Evolutionary conservation across 164 flowering plant genomes (phyloP), one percentile per base, ranked within the genome.

Genomic region (Platanus orientalis): DNA sequence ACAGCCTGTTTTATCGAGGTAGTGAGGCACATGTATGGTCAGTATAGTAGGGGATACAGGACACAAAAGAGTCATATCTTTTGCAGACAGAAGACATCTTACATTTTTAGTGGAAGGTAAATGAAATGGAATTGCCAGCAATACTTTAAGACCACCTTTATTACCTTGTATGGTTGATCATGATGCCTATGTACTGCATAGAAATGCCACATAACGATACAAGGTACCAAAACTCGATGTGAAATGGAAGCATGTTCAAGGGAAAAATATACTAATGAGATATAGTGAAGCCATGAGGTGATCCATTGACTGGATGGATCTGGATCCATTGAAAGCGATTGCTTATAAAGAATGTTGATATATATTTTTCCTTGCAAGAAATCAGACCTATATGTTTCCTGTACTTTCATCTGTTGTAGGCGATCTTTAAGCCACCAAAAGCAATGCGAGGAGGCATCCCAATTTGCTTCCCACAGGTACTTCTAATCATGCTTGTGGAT

Each of bases 391-490:
- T 26, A 20, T 1, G 48, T n/a, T 57, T 29, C 29, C 7, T 57
- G 26, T 65, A 29, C 39, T 65, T 34, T 54, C 20, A 45, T 58
- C 24, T 40, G 50, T 40, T 69, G 49, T 69, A 94, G 98, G 97
- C 91, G 34, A 84, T 80, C 50, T 84, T 90, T 53, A 94, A 84
- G 83, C 80, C 94, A 17, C 91, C 95, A 39, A 90, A 83, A 76
- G 87, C 87, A 40, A 78, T 83, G 73, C 74, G 95, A 29, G 98
- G 98, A 71, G 98, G 98, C 63, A 88, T 90, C 28, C 83, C 94
- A 36, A 80, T 87, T 53, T 94, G 98, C 73, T 94, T 89, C 61
- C 99, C 99, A 1, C 96, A 91, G 93, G 98, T 94, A 80, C 13
- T 44, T 69, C 24, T 28, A 48, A 28, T n/a, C 4, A 17, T 49